Evolutionary conservation across 2,329 filamentous ascomycete genomes (phyloP).

Genomic region (Aspergillus tubingensis): DNA sequence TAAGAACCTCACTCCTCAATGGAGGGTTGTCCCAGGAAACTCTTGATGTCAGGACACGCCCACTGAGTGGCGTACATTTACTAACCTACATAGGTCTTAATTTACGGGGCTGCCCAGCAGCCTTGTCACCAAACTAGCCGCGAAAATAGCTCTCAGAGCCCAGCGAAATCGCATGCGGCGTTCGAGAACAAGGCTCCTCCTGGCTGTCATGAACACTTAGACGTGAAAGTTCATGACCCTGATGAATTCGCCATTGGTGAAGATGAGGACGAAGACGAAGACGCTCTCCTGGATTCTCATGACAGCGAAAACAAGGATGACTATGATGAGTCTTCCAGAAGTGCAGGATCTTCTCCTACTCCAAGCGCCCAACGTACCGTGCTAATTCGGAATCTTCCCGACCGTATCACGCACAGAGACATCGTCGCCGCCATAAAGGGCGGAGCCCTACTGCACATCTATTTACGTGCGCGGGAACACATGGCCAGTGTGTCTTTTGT

Average conservation of each 20-base stretch:
- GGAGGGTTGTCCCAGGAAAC: conserved; percentile 54
- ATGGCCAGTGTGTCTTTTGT: conserved; percentile 71
- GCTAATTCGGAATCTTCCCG: conserved; percentile 62
- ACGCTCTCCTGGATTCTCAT: conserved; percentile 26
- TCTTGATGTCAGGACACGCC: conserved; percentile 44
- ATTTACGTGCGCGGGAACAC: conserved; percentile 60
- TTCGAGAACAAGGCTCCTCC: not conserved
- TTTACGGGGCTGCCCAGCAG: conserved; percentile 15
- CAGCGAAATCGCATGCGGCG: not conserved
- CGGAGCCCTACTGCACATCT: conserved; percentile 70
- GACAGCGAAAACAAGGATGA: conserved; percentile 30
- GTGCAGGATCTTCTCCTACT: conserved; percentile 18
- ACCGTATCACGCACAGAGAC: conserved; percentile 65
- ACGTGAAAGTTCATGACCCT: not conserved
- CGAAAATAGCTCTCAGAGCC: not conserved
- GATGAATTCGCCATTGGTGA: conserved; percentile 5
- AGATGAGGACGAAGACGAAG: conserved; percentile 24
- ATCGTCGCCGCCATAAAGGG: conserved; percentile 67
- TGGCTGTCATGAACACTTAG: not conserved
- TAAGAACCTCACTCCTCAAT: conserved; percentile 52
- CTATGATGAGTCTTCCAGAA: conserved; percentile 21
- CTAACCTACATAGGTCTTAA: conserved; percentile 23
- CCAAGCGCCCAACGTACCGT: conserved; percentile 44
- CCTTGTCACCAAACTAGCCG: not conserved
- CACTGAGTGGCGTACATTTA: conserved; percentile 13